Percentiles rank a stretch among this genome's conserved stretches.
phyloP scores from a whole-genome alignment of 148 eudicot genomes.

The Oxyria digyna region DNA sequence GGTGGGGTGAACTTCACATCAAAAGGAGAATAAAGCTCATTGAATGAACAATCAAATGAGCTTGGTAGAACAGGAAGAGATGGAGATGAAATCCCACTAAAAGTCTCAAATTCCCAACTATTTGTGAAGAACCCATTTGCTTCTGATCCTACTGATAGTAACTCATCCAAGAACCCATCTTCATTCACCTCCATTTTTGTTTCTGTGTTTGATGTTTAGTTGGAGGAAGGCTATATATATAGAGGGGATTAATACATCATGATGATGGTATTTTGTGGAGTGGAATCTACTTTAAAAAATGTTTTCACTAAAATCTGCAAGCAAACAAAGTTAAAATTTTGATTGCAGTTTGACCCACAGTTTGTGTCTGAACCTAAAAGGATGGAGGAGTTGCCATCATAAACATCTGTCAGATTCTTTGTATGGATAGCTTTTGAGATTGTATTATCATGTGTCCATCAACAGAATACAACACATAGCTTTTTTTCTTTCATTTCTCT shows the following conservation, averaged over 20 bases:
- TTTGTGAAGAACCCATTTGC: conserved; percentile 12
- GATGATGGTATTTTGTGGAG: not conserved
- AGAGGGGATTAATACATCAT: not conserved
- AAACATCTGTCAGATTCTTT: not conserved
- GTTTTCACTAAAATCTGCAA: conserved; percentile 48
- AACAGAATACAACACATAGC: not conserved
- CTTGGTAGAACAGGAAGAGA: conserved; percentile 4
- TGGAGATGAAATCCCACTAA: conserved; percentile 14
- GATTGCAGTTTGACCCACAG: conserved; percentile 47
- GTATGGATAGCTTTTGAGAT: not conserved
- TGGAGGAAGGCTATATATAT: not conserved
- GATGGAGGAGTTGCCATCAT: not conserved
- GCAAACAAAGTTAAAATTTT: not conserved
- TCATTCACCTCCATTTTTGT: conserved; percentile 36
- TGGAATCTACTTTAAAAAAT: not conserved
- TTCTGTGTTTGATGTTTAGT: not conserved
- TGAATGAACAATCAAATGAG: conserved; percentile 7
- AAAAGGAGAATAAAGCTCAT: not conserved
- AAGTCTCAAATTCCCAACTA: conserved; percentile 17
- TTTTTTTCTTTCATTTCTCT: not conserved
- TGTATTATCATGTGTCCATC: not conserved
- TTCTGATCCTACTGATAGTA: conserved; percentile 27
- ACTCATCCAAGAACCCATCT: conserved; percentile 54
- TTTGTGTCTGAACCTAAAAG: conserved; percentile 27
- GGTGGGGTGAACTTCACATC: not conserved